A percentile compares a stretch with the other conserved stretches of the same genome.
These are phyloP conservation scores for Taphrina communis DNA, from an alignment of 1,139 yeast species.

Conservation along the genomic window DNA sequence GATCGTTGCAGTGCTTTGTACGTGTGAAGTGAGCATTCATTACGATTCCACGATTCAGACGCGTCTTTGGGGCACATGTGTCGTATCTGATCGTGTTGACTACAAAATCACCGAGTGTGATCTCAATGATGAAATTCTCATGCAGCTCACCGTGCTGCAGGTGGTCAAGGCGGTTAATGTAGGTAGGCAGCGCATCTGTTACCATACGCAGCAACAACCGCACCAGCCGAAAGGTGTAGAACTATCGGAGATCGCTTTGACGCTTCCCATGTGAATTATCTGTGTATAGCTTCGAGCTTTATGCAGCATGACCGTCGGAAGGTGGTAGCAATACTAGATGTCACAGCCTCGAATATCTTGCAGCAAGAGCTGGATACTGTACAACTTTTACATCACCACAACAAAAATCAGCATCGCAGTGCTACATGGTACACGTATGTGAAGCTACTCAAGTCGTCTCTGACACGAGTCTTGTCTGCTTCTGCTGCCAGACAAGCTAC, in stretches of 20 bases:
- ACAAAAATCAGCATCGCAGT: conserved; percentile 31
- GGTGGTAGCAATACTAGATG: neutral
- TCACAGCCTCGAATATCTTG: neutral
- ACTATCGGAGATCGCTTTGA: no score
- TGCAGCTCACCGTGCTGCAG: no score
- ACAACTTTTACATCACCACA: conserved; percentile 26
- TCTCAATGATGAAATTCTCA: no score
- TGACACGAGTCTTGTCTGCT: conserved; percentile 9
- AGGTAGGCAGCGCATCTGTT: no score
- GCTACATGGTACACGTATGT: conserved; percentile 33
- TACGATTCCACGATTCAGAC: neutral
- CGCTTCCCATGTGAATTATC: no score
- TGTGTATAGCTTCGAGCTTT: no score
- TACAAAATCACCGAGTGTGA: neutral
- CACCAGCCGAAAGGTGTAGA: no score
- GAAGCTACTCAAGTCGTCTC: conserved; percentile 11
- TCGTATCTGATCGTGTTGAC: conserved; percentile 21
- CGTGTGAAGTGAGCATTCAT: no score
- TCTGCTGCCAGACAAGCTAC: neutral
- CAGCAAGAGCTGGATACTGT: conserved; percentile 20
- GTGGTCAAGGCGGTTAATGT: no score
- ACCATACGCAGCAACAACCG: no score
- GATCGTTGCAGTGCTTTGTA: no score
- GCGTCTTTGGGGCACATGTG: conserved; percentile 1
- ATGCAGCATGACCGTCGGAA: neutral